Evolutionary conservation across 2,329 filamentous ascomycete genomes (phyloP).

Genomic region (Trichoderma simmonsii): DNA sequence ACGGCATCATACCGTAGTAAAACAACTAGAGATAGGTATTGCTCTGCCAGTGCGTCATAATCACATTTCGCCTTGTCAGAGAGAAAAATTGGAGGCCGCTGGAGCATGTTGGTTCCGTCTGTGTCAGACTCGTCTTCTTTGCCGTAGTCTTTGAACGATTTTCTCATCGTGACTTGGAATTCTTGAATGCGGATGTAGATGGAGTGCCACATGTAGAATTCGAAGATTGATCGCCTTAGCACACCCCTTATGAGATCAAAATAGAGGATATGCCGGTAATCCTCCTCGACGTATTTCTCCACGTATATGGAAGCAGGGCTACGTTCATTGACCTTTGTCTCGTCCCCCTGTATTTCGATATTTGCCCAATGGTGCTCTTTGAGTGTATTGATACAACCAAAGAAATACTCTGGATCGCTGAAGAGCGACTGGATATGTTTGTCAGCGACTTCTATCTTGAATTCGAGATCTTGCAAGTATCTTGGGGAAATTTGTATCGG

Average conservation of each 20-base stretch:
- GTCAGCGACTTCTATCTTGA: neutral
- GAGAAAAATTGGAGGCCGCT: neutral
- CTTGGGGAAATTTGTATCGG: neutral
- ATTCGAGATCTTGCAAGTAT: neutral
- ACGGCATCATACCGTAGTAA: slow-evolving; percentile 22
- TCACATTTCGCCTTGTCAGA: neutral
- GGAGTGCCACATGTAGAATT: neutral
- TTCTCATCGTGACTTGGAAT: neutral
- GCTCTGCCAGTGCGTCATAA: neutral
- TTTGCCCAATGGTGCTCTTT: neutral
- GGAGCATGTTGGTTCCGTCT: neutral
- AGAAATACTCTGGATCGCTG: neutral
- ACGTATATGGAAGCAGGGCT: neutral
- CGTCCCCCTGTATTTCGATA: neutral
- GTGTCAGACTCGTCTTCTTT: neutral
- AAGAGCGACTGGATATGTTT: neutral
- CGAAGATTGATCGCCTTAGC: neutral
- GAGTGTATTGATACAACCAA: neutral
- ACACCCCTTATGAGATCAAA: neutral
- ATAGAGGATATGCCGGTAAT: neutral
- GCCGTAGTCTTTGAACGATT: neutral
- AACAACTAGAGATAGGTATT: neutral
- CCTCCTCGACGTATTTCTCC: neutral
- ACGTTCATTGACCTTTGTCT: neutral
- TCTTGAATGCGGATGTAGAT: neutral